Percentiles rank a stretch among this genome's conserved stretches.
Evolutionary conservation across 2,329 filamentous ascomycete species (phyloP).

Genomic region (Dendrostoma leiphaemia): DNA sequence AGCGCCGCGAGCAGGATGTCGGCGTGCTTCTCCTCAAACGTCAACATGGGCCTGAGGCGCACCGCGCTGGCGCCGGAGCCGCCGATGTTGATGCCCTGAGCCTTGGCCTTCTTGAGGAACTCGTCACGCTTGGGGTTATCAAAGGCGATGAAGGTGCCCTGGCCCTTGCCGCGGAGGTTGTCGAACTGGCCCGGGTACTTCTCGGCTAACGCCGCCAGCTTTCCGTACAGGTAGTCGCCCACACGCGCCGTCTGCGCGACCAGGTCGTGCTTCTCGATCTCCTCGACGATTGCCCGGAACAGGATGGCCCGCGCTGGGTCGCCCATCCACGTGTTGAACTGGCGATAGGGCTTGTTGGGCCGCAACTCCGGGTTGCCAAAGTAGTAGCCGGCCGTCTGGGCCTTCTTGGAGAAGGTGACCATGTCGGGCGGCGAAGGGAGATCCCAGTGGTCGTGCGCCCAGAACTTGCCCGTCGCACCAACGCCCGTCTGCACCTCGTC

Average conservation of each 20-base stretch:
- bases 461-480: slow-evolving; percentile 90
- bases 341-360: slow-evolving; percentile 90
- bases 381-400: slow-evolving; percentile 91
- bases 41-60: slow-evolving; percentile 81
- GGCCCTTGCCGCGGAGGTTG: slow-evolving; percentile 83
- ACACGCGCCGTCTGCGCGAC: slow-evolving; percentile 75
- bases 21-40: slow-evolving; percentile 88
- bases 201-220: slow-evolving; percentile 64
- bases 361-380: slow-evolving; percentile 76
- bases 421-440: slow-evolving; percentile 79
- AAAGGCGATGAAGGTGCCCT: slow-evolving; percentile 91
- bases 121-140: slow-evolving; percentile 78
- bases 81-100: slow-evolving; percentile 80
- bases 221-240: slow-evolving; percentile 74
- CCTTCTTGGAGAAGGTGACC: slow-evolving; percentile 95
- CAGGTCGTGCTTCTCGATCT: slow-evolving; percentile 74
- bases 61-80: slow-evolving; percentile 76
- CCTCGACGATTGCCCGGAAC: slow-evolving; percentile 81
- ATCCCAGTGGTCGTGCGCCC: slow-evolving; percentile 95
- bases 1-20: slow-evolving; percentile 77
- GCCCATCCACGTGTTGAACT: slow-evolving; percentile 98
- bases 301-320: slow-evolving; percentile 82
- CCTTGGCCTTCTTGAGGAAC: slow-evolving; percentile 77
- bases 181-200: slow-evolving; percentile 75
- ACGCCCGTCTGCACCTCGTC: slow-evolving; percentile 94